Evolutionary conservation across 192 early-diverging fungal species (phyloP), one percentile per base, ranked within the genome.

Genomic region (Oehlia diaphana): DNA sequence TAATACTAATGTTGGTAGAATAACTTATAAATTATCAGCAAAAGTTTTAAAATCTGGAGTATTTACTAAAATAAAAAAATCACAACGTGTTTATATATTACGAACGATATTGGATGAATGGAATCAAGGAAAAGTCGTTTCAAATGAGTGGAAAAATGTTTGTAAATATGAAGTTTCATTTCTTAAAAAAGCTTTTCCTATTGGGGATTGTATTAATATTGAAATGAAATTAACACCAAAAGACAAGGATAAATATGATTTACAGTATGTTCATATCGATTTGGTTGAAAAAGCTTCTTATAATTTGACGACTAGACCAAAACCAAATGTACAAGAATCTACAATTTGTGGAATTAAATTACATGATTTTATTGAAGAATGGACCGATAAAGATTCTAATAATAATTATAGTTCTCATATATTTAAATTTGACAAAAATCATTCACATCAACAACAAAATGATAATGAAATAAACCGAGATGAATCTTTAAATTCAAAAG

Each of bases 1-100:
- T 26, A 81, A 69, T 4, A 84, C 83, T 44, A 82, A 70, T n/a
- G 78, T 81, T 50, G 83, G 83, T 47, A 79, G 76, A 49, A 81
- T 84, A 19, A 53, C 72, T 37, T 84, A 84, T 47, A 73, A 76
- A 7, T 75, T 84, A n/a, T 81, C 78, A 10, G 83, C 83, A 3
- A 82, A 65, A 58, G 53, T 58, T 58, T 21, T 19, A 16, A 58
- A 58, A 58, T 58, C 53, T 21, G 53, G 53, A 58, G 19, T 58
- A 1, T 58, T 58, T 58, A 21, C 53, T 7, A 58, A 21, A 6
- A 21, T 58, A 58, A 16, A 7, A 16, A 58, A 58, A 5, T 6
- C 53, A 21, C 16, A 21, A 58, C 4, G n/a, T 58, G 19, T 58
- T 16, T 6, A 14, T 19, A 58, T 58, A 58, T 58, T 58, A 58